These are phyloP conservation scores for Plasmodium billcollinsi DNA, from an alignment of 169 alveolate genomes.

Conservation along the genomic window DNA sequence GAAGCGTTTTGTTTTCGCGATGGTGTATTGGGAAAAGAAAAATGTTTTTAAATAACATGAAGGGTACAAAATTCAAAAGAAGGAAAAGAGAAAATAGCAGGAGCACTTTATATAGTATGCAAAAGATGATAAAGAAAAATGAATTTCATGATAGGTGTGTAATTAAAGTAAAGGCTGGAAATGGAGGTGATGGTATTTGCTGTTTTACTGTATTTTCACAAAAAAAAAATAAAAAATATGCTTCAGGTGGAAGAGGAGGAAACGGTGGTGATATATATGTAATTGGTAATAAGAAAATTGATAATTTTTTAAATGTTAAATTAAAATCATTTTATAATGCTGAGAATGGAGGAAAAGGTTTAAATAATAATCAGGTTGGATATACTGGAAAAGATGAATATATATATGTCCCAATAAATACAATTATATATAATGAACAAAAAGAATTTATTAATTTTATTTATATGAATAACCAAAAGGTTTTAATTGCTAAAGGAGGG, in stretches of 20 bases:
- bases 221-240: conserved; percentile 90
- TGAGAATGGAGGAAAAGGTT: conserved; percentile 87
- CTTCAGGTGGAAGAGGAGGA: conserved; percentile 97
- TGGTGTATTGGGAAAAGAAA: conserved; percentile 3
- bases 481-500: conserved; percentile 92
- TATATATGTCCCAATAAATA: conserved; percentile 91
- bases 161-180: conserved; percentile 88
- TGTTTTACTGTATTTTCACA: conserved; percentile 84
- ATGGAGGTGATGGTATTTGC: conserved; percentile 92
- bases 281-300: conserved; percentile 81
- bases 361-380: conserved; percentile 81
- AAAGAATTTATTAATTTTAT: conserved; percentile 77
- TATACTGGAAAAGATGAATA: conserved; percentile 89
- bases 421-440: conserved; percentile 87
- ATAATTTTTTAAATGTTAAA: conserved; percentile 83
- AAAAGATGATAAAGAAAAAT: conserved; percentile 70
- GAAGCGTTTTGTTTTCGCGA: background rate
- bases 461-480: conserved; percentile 78
- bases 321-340: conserved; percentile 85
- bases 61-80: background rate
- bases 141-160: conserved; percentile 82
- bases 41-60: conserved; percentile 15
- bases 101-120: conserved; percentile 13
- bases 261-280: conserved; percentile 93
- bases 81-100: conserved; percentile 1